A percentile compares a stretch with the other conserved stretches of the same genome.
These are phyloP conservation scores for Paramecium bursaria DNA, from an alignment of 73 alveolate genomes.

Conservation along the genomic window DNA sequence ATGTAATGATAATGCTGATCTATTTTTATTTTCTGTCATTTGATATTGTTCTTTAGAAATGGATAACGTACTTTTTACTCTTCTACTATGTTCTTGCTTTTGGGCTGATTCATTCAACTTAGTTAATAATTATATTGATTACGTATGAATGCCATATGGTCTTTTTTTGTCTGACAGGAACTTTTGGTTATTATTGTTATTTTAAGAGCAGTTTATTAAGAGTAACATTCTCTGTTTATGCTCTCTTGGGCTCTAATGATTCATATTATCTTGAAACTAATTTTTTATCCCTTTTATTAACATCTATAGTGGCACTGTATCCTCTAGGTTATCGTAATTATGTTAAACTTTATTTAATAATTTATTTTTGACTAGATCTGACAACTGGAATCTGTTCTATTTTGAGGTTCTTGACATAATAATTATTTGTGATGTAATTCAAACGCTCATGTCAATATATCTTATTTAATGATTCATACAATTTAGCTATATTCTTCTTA, in stretches of 20 bases:
- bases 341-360: background rate
- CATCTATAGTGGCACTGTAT: background rate
- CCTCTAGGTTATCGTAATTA: background rate
- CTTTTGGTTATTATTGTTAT: background rate
- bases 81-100: constrained; percentile 18
- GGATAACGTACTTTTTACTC: constrained; percentile 8
- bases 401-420: background rate
- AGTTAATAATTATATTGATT: background rate
- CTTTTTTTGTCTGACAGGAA: background rate
- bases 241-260: constrained; percentile 30
- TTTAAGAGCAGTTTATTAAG: background rate
- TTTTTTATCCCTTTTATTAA: background rate
- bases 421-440: background rate
- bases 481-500: background rate
- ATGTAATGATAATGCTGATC: constrained; percentile 37
- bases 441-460: background rate
- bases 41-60: background rate
- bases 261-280: background rate
- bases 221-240: background rate
- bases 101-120: background rate
- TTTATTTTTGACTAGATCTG: too few relatives aligned
- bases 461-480: background rate
- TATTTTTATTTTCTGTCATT: constrained; percentile 4
- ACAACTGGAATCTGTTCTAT: background rate
- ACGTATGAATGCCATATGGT: constrained; percentile 42